Base-by-base conservation (phyloP, 371 early-diverging fungal genomes). In the Dichotomocladium elegans region DNA sequence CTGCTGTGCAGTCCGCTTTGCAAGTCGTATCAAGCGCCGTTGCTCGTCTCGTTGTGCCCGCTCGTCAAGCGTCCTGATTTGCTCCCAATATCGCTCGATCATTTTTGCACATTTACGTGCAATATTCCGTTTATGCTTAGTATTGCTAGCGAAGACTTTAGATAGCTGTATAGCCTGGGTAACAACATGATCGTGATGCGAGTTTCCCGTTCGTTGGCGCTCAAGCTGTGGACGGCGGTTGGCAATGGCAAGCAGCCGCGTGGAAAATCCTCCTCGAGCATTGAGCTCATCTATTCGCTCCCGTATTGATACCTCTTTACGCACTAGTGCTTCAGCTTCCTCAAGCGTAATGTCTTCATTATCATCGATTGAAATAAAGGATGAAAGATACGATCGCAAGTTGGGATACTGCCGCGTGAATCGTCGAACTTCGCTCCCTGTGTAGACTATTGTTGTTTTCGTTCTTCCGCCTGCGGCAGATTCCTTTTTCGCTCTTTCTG, bases 1-100 rank as follows among this genome's bases (percentile, higher is more conserved):
- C 37, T 85, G 81, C 33, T 74, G 73, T 2, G 77, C 78, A 0
- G 84, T 81, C 71, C 77, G 69, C 47, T 87, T 89, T 3, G 90
- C 90, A 44, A 89, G 48, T 22, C 71, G 71, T 22, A 68, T 59
- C 35, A 79, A 30, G 4, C 78, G 64, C 40, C 80, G 81, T n/a
- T 68, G 71, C 37, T 85, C 84, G 4, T 74, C 71, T 21, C 67
- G 56, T 30, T 71, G 61, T 15, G 63, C 55, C 8, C 81, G 68
- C 57, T 80, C 79, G 35, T 72, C 80, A 24, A 75, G 72, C 4
- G 79, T 77, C 4, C 79, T 58, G 1, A 79, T 61, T 4, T 60
- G 61, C 19, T 80, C 81, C 71, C 80, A 84, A 45, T 82, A 79
- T 6, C 72, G 58, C 5, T 77, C 73, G n/a, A 87, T 58, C 26